These are phyloP conservation scores for Verbena officinalis DNA, from an alignment of 257 asterid genomes.

Conservation along the genomic window DNA sequence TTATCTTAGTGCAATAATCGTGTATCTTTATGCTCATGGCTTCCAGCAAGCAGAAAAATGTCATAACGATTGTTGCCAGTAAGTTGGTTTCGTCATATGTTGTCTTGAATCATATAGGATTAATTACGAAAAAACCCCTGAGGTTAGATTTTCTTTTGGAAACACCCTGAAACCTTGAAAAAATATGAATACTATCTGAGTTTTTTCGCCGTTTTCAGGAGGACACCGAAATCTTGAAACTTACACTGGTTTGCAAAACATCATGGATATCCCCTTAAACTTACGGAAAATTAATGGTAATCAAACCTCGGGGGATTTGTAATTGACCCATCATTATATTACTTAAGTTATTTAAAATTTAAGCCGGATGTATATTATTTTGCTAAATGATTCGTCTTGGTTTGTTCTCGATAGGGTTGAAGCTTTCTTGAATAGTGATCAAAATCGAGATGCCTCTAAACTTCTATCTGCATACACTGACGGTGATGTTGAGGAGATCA, in stretches of 20 bases:
- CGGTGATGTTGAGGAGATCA: constrained; percentile 88
- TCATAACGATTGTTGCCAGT: constrained; percentile 97
- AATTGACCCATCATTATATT: neutral
- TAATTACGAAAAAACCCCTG: neutral
- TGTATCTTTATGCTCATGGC: constrained; percentile 91
- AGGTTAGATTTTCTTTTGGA: too few relatives aligned
- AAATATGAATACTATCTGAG: too few relatives aligned
- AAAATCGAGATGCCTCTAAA: constrained; percentile 80
- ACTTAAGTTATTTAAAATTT: constrained; percentile 6
- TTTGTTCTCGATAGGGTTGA: constrained; percentile 66
- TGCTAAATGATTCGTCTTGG: too few relatives aligned
- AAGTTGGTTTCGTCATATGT: constrained; percentile 55
- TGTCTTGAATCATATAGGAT: too few relatives aligned
- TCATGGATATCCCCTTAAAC: too few relatives aligned
- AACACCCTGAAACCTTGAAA: too few relatives aligned
- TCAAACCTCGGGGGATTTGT: too few relatives aligned
- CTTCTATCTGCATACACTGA: constrained; percentile 88
- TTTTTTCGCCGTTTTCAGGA: too few relatives aligned
- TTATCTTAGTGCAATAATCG: constrained; percentile 93
- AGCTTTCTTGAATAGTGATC: constrained; percentile 85
- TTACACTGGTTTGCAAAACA: too few relatives aligned
- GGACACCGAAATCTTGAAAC: too few relatives aligned
- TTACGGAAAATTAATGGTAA: too few relatives aligned
- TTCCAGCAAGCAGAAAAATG: constrained; percentile 95
- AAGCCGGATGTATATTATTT: too few relatives aligned